phyloP scores from a whole-genome alignment of 495 filamentous ascomycete species.

The Hyaloscypha variabilis region DNA sequence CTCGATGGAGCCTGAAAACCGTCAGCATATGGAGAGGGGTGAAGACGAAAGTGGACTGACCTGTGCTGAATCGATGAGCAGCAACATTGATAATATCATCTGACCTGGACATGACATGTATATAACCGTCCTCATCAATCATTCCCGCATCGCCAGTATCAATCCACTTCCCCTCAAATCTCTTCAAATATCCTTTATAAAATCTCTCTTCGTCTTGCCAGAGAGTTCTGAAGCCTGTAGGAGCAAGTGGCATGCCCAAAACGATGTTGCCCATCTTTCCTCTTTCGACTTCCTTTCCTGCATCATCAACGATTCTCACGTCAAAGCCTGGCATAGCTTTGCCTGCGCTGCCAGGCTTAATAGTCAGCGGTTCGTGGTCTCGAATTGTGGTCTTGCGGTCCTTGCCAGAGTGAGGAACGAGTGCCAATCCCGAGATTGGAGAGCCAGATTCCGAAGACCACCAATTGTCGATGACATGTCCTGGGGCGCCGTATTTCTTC shows the following conservation, averaged over 20 bases:
- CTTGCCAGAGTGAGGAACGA: conserved; percentile 56
- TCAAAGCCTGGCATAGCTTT: conserved; percentile 92
- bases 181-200: conserved; percentile 76
- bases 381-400: conserved; percentile 39
- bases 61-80: conserved; percentile 88
- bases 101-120: conserved; percentile 82
- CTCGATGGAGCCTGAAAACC: conserved; percentile 70
- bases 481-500: conserved; percentile 58
- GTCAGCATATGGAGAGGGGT: not conserved
- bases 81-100: conserved; percentile 97
- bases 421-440: conserved; percentile 81
- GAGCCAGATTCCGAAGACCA: conserved; percentile 93
- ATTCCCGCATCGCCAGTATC: conserved; percentile 92
- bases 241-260: conserved; percentile 76
- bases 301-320: conserved; percentile 79
- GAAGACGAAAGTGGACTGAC: conserved; percentile 42
- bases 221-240: conserved; percentile 81
- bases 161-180: conserved; percentile 79
- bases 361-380: conserved; percentile 36
- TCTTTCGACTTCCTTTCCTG: conserved; percentile 64
- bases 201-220: conserved; percentile 86
- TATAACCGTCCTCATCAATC: conserved; percentile 79
- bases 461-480: conserved; percentile 88
- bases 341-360: conserved; percentile 85
- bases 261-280: conserved; percentile 93